These are phyloP conservation scores for Epichloe elymi DNA, from an alignment of 2,329 filamentous ascomycete genomes.

Conservation along the genomic window DNA sequence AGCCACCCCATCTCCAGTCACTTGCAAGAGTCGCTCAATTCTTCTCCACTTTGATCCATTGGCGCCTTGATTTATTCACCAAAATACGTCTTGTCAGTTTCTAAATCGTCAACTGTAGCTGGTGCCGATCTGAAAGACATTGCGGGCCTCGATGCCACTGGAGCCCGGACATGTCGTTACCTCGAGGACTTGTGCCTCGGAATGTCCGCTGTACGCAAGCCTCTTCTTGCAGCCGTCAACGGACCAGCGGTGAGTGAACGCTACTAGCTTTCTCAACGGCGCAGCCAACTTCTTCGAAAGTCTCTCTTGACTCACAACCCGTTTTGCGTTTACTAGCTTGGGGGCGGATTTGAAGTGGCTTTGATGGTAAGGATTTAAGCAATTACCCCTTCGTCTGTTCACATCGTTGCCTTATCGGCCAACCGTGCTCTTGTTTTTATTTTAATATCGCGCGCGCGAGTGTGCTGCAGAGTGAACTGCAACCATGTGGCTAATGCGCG, in stretches of 20 bases:
- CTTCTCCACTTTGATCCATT: conserved; percentile 1
- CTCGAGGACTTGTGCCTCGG: conserved; percentile 27
- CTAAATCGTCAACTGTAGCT: conserved; percentile 12
- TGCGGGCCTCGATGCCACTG: conserved; percentile 19
- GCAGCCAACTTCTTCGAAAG: background rate
- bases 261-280: background rate
- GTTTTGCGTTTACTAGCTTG: conserved; percentile 22
- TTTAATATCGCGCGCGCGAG: background rate
- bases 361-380: conserved; percentile 23
- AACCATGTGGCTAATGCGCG: conserved; percentile 4
- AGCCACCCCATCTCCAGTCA: background rate
- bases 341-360: conserved; percentile 37
- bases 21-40: background rate
- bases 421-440: background rate
- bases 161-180: conserved; percentile 20
- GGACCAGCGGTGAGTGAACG: conserved; percentile 33
- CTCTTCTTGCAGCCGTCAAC: conserved; percentile 35
- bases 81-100: background rate
- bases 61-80: conserved; percentile 1
- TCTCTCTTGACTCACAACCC: conserved; percentile 4
- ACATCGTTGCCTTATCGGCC: background rate
- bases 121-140: conserved; percentile 25
- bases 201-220: conserved; percentile 26
- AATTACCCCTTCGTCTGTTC: background rate
- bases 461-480: background rate